phyloP scores from a whole-genome alignment of 768 basidiomycete species.

The Fomitopsis serialis region DNA sequence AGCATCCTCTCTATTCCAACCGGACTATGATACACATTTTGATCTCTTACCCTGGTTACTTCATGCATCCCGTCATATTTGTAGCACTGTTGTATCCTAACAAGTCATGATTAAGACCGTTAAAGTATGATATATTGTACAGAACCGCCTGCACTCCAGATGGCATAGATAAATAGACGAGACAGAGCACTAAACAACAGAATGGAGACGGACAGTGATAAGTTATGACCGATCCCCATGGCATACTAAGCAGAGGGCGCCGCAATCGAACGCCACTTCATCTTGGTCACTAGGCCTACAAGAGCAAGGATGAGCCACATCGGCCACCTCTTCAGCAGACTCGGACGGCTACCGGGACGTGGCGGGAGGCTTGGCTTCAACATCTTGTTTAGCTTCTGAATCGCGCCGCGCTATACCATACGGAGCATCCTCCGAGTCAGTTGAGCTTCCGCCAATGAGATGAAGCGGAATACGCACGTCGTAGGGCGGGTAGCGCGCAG shows the following conservation, averaged over 20 bases:
- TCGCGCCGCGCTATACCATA: background rate
- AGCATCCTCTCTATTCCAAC: background rate
- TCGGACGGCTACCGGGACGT: background rate
- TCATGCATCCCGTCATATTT: too few relatives aligned
- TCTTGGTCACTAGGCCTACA: background rate
- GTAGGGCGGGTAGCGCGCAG: constrained; percentile 34
- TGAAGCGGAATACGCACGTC: constrained; percentile 18
- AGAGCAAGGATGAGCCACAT: background rate
- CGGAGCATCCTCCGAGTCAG: background rate
- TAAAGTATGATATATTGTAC: too few relatives aligned
- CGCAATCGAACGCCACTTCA: background rate
- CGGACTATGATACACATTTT: too few relatives aligned
- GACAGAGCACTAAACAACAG: too few relatives aligned
- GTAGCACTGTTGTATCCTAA: too few relatives aligned
- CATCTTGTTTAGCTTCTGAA: constrained; percentile 1
- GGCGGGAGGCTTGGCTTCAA: background rate
- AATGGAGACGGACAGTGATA: too few relatives aligned
- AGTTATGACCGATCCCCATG: background rate
- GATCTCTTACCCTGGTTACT: too few relatives aligned
- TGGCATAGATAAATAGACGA: too few relatives aligned
- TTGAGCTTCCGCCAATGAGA: background rate
- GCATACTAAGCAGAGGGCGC: background rate
- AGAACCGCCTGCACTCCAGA: too few relatives aligned
- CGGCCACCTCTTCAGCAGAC: background rate
- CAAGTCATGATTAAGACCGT: too few relatives aligned